Conservation (phyloP, 441 rosid species). For the Pelargonium citronellum region DNA sequence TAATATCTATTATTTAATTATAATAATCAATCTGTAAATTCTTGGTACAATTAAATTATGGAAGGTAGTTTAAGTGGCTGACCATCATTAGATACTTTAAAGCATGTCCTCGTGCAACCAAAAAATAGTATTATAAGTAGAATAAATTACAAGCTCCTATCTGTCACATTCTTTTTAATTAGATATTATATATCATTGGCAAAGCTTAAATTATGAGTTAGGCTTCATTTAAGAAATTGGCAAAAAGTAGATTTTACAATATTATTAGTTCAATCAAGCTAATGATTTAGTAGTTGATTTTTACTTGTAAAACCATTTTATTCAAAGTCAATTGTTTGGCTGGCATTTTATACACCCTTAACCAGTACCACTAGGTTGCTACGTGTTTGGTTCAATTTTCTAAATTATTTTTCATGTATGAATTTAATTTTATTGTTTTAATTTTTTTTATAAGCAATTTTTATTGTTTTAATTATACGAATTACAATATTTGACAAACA, state of each 20-base stretch:
- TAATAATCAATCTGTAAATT: background rate
- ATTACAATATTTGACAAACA: too few relatives aligned
- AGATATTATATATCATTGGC: slow-evolving; percentile 5
- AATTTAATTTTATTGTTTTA: too few relatives aligned
- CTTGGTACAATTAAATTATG: slow-evolving; percentile 7
- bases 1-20: background rate
- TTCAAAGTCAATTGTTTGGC: background rate
- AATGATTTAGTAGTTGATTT: slow-evolving; percentile 1
- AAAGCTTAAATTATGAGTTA: background rate
- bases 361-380: too few relatives aligned
- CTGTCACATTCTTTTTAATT: slow-evolving; percentile 2
- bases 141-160: background rate
- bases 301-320: background rate
- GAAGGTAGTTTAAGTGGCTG: slow-evolving; percentile 21
- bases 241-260: background rate
- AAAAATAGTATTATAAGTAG: slow-evolving; percentile 1
- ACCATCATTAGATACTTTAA: slow-evolving; percentile 14
- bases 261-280: background rate
- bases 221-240: background rate
- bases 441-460: too few relatives aligned
- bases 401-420: too few relatives aligned
- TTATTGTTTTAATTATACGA: too few relatives aligned
- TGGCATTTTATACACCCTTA: background rate
- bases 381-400: too few relatives aligned
- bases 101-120: slow-evolving; percentile 17